phyloP scores from a whole-genome alignment of 495 filamentous ascomycete species.

The Xylaria curta region DNA sequence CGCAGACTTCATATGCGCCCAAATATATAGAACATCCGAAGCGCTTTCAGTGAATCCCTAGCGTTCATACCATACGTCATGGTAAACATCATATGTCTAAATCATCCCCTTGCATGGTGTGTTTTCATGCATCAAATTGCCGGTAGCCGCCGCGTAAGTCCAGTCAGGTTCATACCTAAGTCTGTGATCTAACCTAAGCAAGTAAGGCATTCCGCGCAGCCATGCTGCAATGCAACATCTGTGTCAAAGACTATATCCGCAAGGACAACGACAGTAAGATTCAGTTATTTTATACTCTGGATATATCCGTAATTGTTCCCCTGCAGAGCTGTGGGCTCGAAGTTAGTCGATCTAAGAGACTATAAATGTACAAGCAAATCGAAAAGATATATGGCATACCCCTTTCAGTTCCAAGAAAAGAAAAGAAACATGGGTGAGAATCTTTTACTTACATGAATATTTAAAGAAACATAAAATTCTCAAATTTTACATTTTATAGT shows the following conservation, averaged over 20 bases:
- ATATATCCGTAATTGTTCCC: not conserved
- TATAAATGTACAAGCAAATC: not conserved
- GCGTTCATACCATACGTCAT: not conserved
- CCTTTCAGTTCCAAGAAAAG: not conserved
- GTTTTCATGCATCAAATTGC: not conserved
- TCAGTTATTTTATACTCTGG: too few species aligned
- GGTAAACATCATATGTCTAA: not conserved
- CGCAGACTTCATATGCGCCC: not conserved
- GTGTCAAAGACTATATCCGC: too few species aligned
- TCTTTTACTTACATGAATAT: not conserved
- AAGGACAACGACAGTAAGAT: too few species aligned
- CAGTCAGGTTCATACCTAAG: not conserved
- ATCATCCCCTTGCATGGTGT: not conserved
- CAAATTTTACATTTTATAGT: not conserved
- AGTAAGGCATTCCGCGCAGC: not conserved
- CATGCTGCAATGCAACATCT: not conserved
- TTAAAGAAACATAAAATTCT: not conserved
- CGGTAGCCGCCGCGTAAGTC: not conserved
- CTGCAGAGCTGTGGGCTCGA: not conserved
- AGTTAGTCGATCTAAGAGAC: not conserved
- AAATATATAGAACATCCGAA: not conserved
- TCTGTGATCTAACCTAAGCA: not conserved
- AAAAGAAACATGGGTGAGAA: not conserved
- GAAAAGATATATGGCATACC: not conserved
- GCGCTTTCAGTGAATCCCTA: not conserved